A percentile compares a stretch with the other conserved stretches of the same genome.
phyloP scores from a whole-genome alignment of 139 green algal species.

The Dunaliella primolecta region DNA sequence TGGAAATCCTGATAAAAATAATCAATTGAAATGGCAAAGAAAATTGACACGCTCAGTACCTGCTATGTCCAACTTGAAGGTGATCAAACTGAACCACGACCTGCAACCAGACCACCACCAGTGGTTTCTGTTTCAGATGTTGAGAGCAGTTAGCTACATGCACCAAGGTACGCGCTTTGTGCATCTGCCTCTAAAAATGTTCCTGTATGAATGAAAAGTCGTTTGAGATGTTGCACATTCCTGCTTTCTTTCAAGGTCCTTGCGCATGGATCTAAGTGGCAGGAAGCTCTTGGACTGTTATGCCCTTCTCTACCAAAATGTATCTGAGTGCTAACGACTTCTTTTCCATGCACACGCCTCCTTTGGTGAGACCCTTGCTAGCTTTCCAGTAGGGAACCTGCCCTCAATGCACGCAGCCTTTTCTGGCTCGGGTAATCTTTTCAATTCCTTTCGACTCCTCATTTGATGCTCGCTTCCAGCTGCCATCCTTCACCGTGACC shows the following conservation, averaged over 20 bases:
- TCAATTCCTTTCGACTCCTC: background rate
- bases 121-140: constrained; percentile 94
- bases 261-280: background rate
- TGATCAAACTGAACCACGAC: constrained; percentile 89
- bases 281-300: background rate
- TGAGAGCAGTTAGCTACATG: constrained; percentile 94
- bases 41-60: constrained; percentile 30
- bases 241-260: background rate
- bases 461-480: constrained; percentile 91
- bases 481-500: constrained; percentile 88
- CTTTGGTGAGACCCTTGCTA: background rate
- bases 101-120: constrained; percentile 91
- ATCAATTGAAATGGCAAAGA: background rate
- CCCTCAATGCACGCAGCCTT: background rate
- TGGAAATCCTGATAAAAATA: background rate
- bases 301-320: background rate
- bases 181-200: no score
- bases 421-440: background rate
- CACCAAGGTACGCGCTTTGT: constrained; percentile 59
- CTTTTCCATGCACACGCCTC: background rate
- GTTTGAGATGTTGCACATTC: background rate
- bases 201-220: no score
- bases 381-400: background rate
- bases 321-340: background rate
- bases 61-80: constrained; percentile 32